Base-by-base conservation (phyloP, 2,329 filamentous ascomycete species). In the Verticillium longisporum region DNA sequence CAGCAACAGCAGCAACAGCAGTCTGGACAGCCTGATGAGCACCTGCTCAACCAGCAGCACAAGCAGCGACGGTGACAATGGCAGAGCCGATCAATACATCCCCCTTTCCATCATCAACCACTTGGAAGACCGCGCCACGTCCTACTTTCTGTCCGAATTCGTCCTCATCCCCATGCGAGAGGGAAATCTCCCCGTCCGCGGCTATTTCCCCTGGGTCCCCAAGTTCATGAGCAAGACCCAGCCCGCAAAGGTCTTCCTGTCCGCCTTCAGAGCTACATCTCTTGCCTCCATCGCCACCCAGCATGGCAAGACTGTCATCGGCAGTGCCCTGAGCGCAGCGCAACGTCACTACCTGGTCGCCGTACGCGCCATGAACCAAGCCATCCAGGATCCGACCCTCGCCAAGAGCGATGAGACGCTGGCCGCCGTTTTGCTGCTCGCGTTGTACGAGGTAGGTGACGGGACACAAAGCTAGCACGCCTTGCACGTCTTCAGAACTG, bases 91-190 rank as follows among this genome's bases (percentile, higher is more conserved):
- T 31, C 56, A 63, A 11, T 33, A 60, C 18, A 62, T 65, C 26
- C 60, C 60, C 6, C 41, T 45, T 14, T 59, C 63, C 18, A 41
- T 65, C 31, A 61, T 62, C 14, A 58, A 62, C 18, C 62, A 62
- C 13, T 45, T 65, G 5, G 59, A 62, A 14, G 62, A 65, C 15
- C 62, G 62, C 14, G 63, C 63, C 5, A 64, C 63, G 10, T 64
- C 62, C 33, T 65, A 65, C 57, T 65, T 65, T 21, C 33, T 64
- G 1, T 65, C 63, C 26, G 59, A 65, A 18, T 63, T 64, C 60
- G 57, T 66, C 53, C 64, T 65, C 32, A 59, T 64, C 1, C 62
- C 63, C 2, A 37, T 36, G 18, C 50, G 57, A 10, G 56, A 21
- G 9, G n/a, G 55, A 1, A 61, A 58, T 9, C 60, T 57, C 26